Percentiles rank a stretch among this genome's conserved stretches.
Conservation (phyloP, 306 rosid genomes). For the Lathyrus oleraceus region DNA sequence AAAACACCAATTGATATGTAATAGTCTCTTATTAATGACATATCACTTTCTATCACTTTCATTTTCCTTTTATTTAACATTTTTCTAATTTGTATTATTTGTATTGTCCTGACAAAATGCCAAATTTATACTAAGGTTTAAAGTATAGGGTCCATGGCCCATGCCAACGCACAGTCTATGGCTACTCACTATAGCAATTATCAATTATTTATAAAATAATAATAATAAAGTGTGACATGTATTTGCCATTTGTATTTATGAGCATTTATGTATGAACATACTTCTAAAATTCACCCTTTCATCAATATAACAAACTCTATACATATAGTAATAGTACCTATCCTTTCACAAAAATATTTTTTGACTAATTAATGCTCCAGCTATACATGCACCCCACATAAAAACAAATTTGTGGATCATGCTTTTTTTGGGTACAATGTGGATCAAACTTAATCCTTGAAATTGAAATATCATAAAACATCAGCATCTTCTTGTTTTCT, state of each 20-base stretch:
- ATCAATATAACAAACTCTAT: slow-evolving; percentile 2
- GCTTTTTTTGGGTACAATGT: not conserved
- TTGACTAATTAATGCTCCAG: slow-evolving; percentile 21
- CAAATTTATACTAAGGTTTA: slow-evolving; percentile 14
- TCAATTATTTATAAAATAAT: not conserved
- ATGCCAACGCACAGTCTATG: not conserved
- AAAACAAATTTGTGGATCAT: slow-evolving; percentile 25
- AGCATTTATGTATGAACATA: not conserved
- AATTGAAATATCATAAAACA: slow-evolving; percentile 30
- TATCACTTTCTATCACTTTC: slow-evolving; percentile 42
- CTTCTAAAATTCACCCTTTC: slow-evolving; percentile 11
- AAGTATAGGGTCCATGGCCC: slow-evolving; percentile 18
- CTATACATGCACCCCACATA: slow-evolving; percentile 6
- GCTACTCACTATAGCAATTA: slow-evolving; percentile 5
- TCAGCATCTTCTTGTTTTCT: not conserved
- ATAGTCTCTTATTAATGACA: slow-evolving; percentile 32
- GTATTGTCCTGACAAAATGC: slow-evolving; percentile 22
- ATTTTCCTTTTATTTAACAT: not conserved
- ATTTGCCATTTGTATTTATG: slow-evolving; percentile 29
- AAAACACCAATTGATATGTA: slow-evolving; percentile 24
- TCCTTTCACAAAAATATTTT: not conserved
- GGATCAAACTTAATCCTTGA: slow-evolving; percentile 28
- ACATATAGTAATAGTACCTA: not conserved
- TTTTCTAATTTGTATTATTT: not conserved
- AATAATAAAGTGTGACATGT: slow-evolving; percentile 5